These are phyloP conservation scores for Bathelium albidoporum DNA, from an alignment of 495 filamentous ascomycete species.

Conservation along the genomic window DNA sequence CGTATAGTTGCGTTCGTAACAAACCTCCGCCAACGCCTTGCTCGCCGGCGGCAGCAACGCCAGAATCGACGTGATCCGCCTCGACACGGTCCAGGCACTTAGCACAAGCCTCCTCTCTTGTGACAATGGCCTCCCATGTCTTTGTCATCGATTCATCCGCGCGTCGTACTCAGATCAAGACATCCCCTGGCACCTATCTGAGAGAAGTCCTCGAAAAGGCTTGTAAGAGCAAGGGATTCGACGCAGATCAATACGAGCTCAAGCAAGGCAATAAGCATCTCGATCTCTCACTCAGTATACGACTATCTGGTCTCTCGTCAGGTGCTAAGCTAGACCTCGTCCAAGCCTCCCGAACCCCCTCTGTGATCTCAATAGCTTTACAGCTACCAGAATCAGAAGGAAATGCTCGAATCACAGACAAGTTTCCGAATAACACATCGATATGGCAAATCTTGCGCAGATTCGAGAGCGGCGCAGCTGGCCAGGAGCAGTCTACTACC, in stretches of 20 bases:
- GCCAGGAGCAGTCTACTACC: slow-evolving; percentile 6
- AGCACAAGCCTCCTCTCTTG: not conserved
- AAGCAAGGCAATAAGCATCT: slow-evolving; percentile 81
- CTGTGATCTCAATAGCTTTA: slow-evolving; percentile 73
- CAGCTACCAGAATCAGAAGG: slow-evolving; percentile 64
- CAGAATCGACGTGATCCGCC: not conserved
- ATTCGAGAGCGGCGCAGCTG: slow-evolving; percentile 55
- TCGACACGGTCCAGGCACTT: not conserved
- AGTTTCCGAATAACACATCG: slow-evolving; percentile 72
- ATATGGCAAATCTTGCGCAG: slow-evolving; percentile 81
- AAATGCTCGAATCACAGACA: slow-evolving; percentile 60
- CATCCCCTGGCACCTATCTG: slow-evolving; percentile 65
- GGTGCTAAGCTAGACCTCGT: slow-evolving; percentile 91
- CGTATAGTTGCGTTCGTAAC: not conserved
- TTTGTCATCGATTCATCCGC: slow-evolving; percentile 73
- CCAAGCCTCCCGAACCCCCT: slow-evolving; percentile 68
- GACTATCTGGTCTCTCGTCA: slow-evolving; percentile 73
- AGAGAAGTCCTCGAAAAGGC: slow-evolving; percentile 79
- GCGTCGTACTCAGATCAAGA: slow-evolving; percentile 67
- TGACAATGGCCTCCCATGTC: slow-evolving; percentile 74
- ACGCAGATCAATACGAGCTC: slow-evolving; percentile 63
- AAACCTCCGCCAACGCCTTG: not conserved
- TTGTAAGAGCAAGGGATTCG: slow-evolving; percentile 64
- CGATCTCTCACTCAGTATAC: slow-evolving; percentile 72
- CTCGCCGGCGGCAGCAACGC: not conserved